Conservation (phyloP, 805 yeast species). For the Pichia rugopelliculosa region DNA sequence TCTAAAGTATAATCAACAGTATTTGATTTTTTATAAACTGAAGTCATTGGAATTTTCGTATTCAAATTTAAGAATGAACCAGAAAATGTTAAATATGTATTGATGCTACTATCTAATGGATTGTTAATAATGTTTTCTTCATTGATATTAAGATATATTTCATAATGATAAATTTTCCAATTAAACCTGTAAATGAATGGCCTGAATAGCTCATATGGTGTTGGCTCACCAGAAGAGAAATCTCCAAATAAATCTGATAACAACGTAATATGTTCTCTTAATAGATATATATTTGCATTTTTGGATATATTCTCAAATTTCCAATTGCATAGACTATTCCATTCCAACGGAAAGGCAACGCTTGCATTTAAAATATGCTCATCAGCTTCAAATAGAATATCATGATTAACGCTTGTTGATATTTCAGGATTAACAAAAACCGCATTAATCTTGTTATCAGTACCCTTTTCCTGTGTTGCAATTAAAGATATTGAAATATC, state of each 20-base stretch:
- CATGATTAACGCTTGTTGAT: slow-evolving; percentile 84
- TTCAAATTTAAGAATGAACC: slow-evolving; percentile 49
- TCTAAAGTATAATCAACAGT: slow-evolving; percentile 41
- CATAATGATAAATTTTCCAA: slow-evolving; percentile 53
- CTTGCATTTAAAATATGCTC: slow-evolving; percentile 47
- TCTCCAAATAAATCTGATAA: slow-evolving; percentile 69
- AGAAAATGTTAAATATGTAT: slow-evolving; percentile 65
- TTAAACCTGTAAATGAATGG: slow-evolving; percentile 58
- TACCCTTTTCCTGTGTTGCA: slow-evolving; percentile 46
- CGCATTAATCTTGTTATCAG: slow-evolving; percentile 40
- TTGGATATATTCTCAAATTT: slow-evolving; percentile 44
- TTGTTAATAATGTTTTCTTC: slow-evolving; percentile 84
- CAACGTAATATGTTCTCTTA: slow-evolving; percentile 76
- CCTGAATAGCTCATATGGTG: slow-evolving; percentile 68
- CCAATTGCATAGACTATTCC: slow-evolving; percentile 82
- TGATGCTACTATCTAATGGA: slow-evolving; percentile 77
- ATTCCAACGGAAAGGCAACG: slow-evolving; percentile 63
- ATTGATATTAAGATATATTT: slow-evolving; percentile 69
- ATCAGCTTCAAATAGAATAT: slow-evolving; percentile 58
- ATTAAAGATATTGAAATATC: slow-evolving; percentile 41
- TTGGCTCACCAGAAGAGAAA: slow-evolving; percentile 63
- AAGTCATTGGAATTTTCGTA: slow-evolving; percentile 51
- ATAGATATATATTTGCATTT: slow-evolving; percentile 51
- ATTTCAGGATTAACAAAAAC: slow-evolving; percentile 52
- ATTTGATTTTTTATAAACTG: slow-evolving; percentile 44